These are phyloP conservation scores for Microbotryum scabiosae DNA, from an alignment of 1,284 basidiomycete species.

Conservation along the genomic window DNA sequence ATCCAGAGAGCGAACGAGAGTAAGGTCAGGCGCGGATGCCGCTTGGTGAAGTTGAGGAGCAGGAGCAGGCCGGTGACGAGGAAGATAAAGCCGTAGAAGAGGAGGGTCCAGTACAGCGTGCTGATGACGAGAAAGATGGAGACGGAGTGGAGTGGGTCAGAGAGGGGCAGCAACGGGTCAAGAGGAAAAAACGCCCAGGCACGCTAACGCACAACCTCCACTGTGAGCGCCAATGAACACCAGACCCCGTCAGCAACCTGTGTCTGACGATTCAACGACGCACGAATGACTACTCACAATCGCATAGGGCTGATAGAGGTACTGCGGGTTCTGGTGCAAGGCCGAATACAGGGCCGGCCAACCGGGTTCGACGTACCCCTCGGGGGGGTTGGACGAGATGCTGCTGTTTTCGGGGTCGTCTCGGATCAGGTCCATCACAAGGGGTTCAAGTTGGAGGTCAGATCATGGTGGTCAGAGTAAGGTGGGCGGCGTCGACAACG, in stretches of 20 bases:
- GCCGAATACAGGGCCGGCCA: constrained; percentile 1
- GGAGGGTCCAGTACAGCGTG: background rate
- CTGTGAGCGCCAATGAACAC: no score
- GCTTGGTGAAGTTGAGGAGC: constrained; percentile 6
- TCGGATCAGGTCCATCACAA: no score
- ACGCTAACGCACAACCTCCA: no score
- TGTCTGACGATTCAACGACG: no score
- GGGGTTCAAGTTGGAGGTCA: no score
- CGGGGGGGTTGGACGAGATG: constrained; percentile 5
- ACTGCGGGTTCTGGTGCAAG: background rate
- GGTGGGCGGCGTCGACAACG: no score
- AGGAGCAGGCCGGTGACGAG: constrained; percentile 5
- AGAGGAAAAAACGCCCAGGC: background rate
- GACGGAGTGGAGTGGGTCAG: no score
- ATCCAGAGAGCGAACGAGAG: constrained; percentile 13
- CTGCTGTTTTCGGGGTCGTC: background rate
- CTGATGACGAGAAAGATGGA: no score
- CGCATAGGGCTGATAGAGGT: background rate
- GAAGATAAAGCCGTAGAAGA: constrained; percentile 10
- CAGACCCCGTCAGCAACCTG: background rate
- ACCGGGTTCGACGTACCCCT: background rate
- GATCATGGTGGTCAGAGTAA: no score
- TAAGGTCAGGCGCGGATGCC: constrained; percentile 15
- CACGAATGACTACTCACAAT: no score
- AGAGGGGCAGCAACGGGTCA: background rate